Base-by-base conservation (phyloP, 108 stramenopile genomes). In the Cyclotella cryptica region DNA sequence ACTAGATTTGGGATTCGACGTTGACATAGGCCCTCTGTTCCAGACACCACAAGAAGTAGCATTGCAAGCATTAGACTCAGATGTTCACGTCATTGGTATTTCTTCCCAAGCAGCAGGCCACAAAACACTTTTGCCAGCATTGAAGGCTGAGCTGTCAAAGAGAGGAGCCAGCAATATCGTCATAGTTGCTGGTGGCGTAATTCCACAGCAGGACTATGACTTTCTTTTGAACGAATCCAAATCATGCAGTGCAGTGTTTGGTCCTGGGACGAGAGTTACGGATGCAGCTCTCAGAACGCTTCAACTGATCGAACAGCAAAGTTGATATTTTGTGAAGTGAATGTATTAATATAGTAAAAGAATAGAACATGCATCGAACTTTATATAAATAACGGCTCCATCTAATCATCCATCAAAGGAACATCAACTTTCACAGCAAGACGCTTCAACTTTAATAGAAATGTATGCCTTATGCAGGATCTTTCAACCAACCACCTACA, bases 71-170 rank as follows among this genome's bases (percentile, higher is more conserved):
- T 78, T 98, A 17, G 99, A 99, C 73, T 91, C 93, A 14, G 98
- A 99, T 86, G 99, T 98, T 9, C 99, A 99, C 71, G 96, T 94
- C 18, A 95, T 99, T 63, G 99, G 99, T 14, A 95, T 99, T 21
- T 94, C 92, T 47, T 91, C 89, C 10, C 98, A 98, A 80, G 99
- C 99, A 21, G 99, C 98, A 10, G 96, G 97, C 0, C 99, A 99
- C 90, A 96, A 93, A 83, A 97, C 98, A 39, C 88, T 99, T 24
- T 82, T 98, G 27, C 98, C 98, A 0, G 92, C 93, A n/a, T 77
- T 99, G 71, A 91, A 98, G 57, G 81, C 81, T 49, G 96, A 93
- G 46, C 87, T 99, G n/a, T 86, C 85, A 49, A 85, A 84, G 15
- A 62, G 73, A 65, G 97, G 96, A 60, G 98, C 93, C 10, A 87